Base-by-base conservation (phyloP, 2,329 filamentous ascomycete genomes). In the Xylariaceae sp. region DNA sequence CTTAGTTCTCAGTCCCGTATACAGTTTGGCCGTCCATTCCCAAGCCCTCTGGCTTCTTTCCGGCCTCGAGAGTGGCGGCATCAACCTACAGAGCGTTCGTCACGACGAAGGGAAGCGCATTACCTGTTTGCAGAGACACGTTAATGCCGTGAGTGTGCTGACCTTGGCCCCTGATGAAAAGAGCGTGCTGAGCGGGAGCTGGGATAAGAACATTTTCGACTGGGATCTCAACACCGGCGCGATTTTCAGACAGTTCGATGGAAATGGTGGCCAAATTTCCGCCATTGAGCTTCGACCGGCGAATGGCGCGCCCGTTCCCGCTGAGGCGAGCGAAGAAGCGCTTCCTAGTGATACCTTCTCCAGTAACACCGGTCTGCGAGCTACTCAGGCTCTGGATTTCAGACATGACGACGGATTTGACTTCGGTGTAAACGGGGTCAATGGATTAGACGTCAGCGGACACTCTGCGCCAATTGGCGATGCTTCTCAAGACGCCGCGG, bases 21-120 rank as follows among this genome's bases (percentile, higher is more conserved):
- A 99, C 70, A 95, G 92, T 6, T 76, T 99, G 22, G 94, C 94
- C 1, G 87, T 95, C 5, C 90, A 99, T 58, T 90, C 89, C 42
- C 84, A 94, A 64, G 91, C 89, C 0, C 74, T 97, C 2, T 99
- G 94, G 94, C 75, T 97, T 9, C 78, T 99, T 0, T 94, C 91
- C 0, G 94, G 94, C 0, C 76, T 95, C 3, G 92, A 97, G 64
- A 94, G 88, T 1, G 94, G 94, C 1, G 86, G 84, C 10, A 97
- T 99, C 70, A 96, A 96, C 65, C 72, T 99, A 41, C 92, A 96
- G 69, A 92, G 90, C 34, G 88, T 96, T 48, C 85, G 94, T 6
- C 92, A 99, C 66, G 90, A 96, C 61, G 94, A 97, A 71, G 94
- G 94, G 10, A 95, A 92, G 68, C 83, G 89, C 47, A 95, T 99